phyloP scores from a whole-genome alignment of 306 rosid genomes.

The Styphnolobium japonicum region DNA sequence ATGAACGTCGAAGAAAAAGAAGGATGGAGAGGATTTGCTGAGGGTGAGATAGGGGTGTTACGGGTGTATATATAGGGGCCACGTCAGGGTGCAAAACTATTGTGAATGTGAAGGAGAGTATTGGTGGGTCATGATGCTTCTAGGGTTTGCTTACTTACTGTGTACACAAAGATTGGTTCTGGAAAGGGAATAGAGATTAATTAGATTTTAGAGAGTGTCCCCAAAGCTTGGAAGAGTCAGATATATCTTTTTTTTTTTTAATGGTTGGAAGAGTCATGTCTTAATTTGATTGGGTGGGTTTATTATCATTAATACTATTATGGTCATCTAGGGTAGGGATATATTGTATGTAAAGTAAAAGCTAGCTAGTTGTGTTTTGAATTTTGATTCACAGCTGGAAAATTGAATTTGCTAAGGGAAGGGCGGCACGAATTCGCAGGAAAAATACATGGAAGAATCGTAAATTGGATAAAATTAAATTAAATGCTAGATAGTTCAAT shows the following conservation, averaged over 20 bases:
- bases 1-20: neutral
- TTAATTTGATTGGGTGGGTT: neutral
- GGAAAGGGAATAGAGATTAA: neutral
- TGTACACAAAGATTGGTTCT: conserved; percentile 42
- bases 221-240: conserved; percentile 23
- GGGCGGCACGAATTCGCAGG: neutral
- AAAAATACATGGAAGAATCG: neutral
- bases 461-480: neutral
- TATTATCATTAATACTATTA: too few species aligned
- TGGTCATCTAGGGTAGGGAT: conserved; percentile 17
- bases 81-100: neutral
- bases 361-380: neutral
- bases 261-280: neutral
- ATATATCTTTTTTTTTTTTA: neutral
- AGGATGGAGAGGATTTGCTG: conserved; percentile 23
- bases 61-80: conserved; percentile 26
- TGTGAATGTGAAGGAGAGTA: neutral
- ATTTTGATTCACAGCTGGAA: conserved; percentile 28
- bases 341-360: conserved; percentile 18
- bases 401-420: neutral
- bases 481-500: neutral
- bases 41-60: conserved; percentile 18
- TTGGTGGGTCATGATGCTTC: conserved; percentile 34
- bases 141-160: conserved; percentile 53
- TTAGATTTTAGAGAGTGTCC: neutral